Percentiles rank a stretch among this genome's conserved stretches.
These are phyloP conservation scores for Aspergillus cejpii DNA, from an alignment of 2,329 filamentous ascomycete species.

Conservation along the genomic window DNA sequence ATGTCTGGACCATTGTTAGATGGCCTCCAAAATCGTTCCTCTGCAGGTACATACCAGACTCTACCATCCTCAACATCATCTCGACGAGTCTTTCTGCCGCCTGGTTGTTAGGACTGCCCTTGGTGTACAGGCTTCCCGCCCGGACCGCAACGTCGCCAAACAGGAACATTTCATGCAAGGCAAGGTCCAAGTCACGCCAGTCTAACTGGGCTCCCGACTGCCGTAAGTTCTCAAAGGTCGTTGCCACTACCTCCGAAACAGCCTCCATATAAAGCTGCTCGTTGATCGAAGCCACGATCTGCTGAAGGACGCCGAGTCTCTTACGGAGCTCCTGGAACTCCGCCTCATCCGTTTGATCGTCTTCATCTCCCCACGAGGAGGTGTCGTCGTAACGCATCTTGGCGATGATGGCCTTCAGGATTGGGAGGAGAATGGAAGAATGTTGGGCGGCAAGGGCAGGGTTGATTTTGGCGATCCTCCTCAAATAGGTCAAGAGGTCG, in stretches of 20 bases:
- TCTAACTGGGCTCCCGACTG: slow-evolving; percentile 69
- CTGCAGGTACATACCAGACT: slow-evolving; percentile 60
- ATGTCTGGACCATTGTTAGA: slow-evolving; percentile 53
- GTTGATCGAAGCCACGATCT: slow-evolving; percentile 83
- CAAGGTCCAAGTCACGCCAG: slow-evolving; percentile 92
- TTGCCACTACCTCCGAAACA: slow-evolving; percentile 78
- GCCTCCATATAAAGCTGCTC: slow-evolving; percentile 83
- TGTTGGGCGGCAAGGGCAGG: slow-evolving; percentile 65
- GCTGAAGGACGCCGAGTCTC: slow-evolving; percentile 81
- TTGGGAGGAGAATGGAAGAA: slow-evolving; percentile 73
- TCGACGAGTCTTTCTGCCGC: slow-evolving; percentile 75
- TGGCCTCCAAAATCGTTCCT: background rate
- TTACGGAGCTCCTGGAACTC: slow-evolving; percentile 95
- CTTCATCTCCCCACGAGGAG: slow-evolving; percentile 84
- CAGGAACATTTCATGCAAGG: slow-evolving; percentile 88
- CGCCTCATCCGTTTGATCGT: slow-evolving; percentile 91
- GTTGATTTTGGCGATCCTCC: slow-evolving; percentile 63
- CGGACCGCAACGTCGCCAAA: slow-evolving; percentile 92
- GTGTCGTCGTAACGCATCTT: slow-evolving; percentile 99
- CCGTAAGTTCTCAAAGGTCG: slow-evolving; percentile 74
- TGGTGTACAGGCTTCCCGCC: slow-evolving; percentile 77
- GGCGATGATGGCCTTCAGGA: slow-evolving; percentile 81
- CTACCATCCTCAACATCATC: slow-evolving; percentile 95
- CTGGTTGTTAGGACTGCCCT: slow-evolving; percentile 70
- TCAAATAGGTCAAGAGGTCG: slow-evolving; percentile 83